Percentiles rank a stretch among this genome's conserved stretches.
Conservation (phyloP, 2,329 filamentous ascomycete genomes). For the Pestalotiopsis sp. region DNA sequence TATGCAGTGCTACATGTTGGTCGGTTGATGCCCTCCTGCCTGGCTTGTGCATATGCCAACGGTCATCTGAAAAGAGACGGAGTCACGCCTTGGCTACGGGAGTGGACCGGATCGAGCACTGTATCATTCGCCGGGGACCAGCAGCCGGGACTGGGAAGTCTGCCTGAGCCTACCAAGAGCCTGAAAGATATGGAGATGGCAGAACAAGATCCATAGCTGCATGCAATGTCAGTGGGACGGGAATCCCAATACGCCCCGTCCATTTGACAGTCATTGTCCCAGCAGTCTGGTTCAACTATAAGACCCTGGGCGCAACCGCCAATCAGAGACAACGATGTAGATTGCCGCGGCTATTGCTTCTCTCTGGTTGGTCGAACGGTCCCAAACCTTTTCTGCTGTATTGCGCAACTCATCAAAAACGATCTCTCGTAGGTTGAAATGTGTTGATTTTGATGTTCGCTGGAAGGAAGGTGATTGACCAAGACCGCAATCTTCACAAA, state of each 20-base stretch:
- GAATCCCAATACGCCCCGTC: not conserved
- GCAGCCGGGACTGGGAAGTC: not conserved
- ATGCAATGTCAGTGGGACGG: not conserved
- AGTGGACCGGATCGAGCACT: not conserved
- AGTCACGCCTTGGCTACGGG: not conserved
- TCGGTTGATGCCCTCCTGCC: constrained; percentile 9
- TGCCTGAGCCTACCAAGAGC: not conserved
- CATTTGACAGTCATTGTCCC: constrained; percentile 5
- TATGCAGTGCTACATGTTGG: constrained; percentile 15
- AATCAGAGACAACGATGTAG: constrained; percentile 4
- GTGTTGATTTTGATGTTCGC: not conserved
- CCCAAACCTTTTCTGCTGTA: not conserved
- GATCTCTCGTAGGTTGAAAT: not conserved
- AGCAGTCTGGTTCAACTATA: constrained; percentile 13
- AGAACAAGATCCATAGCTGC: not conserved
- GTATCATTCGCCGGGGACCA: not conserved
- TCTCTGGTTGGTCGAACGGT: constrained; percentile 9
- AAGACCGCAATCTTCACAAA: not conserved
- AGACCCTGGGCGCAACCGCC: constrained; percentile 6
- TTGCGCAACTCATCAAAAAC: constrained; percentile 4
- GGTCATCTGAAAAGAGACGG: not conserved
- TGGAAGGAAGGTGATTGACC: not conserved
- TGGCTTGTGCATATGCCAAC: not conserved
- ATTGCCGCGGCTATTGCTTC: constrained; percentile 15
- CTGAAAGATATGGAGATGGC: not conserved